Evolutionary conservation across 805 yeast genomes (phyloP).

Genomic region (Candida montana): DNA sequence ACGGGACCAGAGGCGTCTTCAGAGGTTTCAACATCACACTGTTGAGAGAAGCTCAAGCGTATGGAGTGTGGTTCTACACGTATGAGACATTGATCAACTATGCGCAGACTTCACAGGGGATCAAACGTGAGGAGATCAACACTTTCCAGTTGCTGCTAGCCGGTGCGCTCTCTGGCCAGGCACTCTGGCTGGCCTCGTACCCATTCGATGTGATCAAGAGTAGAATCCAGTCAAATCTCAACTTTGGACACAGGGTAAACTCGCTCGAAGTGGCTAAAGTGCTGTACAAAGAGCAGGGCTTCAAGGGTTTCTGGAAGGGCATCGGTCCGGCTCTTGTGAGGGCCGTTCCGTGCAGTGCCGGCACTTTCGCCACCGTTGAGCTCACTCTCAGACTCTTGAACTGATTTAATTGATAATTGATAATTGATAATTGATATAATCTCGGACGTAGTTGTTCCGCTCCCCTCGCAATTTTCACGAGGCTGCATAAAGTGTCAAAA

Average conservation of each 20-base stretch:
- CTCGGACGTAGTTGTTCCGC: not conserved
- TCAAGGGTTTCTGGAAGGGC: conserved; percentile 57
- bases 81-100: conserved; percentile 80
- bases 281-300: conserved; percentile 34
- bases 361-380: conserved; percentile 75
- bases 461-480: too few relatives aligned
- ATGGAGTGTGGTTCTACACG: conserved; percentile 84
- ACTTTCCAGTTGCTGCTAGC: conserved; percentile 79
- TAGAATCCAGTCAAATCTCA: conserved; percentile 62
- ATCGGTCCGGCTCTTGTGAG: conserved; percentile 52
- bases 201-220: conserved; percentile 93
- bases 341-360: conserved; percentile 65
- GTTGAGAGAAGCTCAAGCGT: conserved; percentile 79
- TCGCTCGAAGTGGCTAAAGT: conserved; percentile 32
- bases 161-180: conserved; percentile 90
- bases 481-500: not conserved
- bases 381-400: conserved; percentile 43
- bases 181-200: conserved; percentile 78
- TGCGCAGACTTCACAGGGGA: conserved; percentile 28
- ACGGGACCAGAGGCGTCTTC: conserved; percentile 77
- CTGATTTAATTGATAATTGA: not conserved
- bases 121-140: conserved; percentile 64
- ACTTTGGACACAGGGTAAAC: conserved; percentile 40
- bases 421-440: too few relatives aligned
- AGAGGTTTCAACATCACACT: conserved; percentile 83